Evolutionary conservation across 2,329 filamentous ascomycete species (phyloP).

Genomic region (Xylariaceae sp.): DNA sequence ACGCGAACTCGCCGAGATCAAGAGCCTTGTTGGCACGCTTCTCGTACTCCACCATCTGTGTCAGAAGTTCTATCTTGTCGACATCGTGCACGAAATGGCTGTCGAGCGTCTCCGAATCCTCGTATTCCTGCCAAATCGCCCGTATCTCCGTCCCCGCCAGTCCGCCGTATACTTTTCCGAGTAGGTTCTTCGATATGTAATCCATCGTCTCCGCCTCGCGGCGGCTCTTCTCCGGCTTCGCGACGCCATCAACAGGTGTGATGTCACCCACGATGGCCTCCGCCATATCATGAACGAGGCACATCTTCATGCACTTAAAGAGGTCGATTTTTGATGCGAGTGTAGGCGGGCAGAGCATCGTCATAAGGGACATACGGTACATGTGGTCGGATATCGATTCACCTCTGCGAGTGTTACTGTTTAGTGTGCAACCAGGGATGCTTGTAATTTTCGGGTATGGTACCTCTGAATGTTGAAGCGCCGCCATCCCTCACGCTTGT

Average conservation of each 20-base stretch:
- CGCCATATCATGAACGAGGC: constrained; percentile 96
- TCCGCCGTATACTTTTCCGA: constrained; percentile 79
- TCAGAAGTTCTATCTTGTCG: constrained; percentile 92
- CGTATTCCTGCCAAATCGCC: constrained; percentile 92
- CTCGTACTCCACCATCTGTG: constrained; percentile 98
- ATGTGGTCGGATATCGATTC: constrained; percentile 98
- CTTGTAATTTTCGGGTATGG: neutral
- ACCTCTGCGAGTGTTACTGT: constrained; percentile 54
- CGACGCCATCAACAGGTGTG: constrained; percentile 85
- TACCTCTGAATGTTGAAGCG: constrained; percentile 77
- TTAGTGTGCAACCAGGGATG: neutral
- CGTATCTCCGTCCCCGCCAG: constrained; percentile 72
- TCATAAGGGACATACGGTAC: constrained; percentile 99
- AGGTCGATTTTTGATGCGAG: constrained; percentile 78
- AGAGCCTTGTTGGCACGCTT: constrained; percentile 67
- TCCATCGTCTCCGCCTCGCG: constrained; percentile 92
- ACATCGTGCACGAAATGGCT: constrained; percentile 93
- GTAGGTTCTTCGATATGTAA: constrained; percentile 76
- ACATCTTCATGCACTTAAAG: constrained; percentile 89
- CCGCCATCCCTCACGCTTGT: constrained; percentile 94
- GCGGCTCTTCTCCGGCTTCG: constrained; percentile 86
- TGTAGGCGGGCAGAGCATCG: constrained; percentile 83
- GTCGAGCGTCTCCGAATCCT: constrained; percentile 83
- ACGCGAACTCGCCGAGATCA: constrained; percentile 86
- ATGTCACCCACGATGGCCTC: constrained; percentile 96